Evolutionary conservation across 2,329 filamentous ascomycete species (phyloP).

Genomic region (Trichoderma sp.): DNA sequence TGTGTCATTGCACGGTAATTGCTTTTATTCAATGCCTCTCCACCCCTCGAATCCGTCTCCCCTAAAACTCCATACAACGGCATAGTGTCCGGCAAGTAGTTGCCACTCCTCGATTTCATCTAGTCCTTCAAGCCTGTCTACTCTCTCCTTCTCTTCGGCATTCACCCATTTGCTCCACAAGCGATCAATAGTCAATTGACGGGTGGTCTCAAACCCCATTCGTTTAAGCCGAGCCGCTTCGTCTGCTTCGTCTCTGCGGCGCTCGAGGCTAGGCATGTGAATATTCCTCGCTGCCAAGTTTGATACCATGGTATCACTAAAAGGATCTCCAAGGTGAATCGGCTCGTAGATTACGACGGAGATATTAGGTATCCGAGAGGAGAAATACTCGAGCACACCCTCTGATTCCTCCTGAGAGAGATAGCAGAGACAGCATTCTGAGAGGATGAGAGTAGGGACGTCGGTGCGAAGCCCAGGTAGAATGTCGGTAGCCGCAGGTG

Average conservation of each 20-base stretch:
- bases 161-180: slow-evolving; percentile 77
- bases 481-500: slow-evolving; percentile 13
- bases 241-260: slow-evolving; percentile 64
- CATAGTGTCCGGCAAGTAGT: slow-evolving; percentile 82
- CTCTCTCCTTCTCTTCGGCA: slow-evolving; percentile 69
- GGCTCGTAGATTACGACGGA: slow-evolving; percentile 83
- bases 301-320: slow-evolving; percentile 87
- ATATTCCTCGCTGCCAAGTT: slow-evolving; percentile 84
- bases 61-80: slow-evolving; percentile 84
- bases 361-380: slow-evolving; percentile 47
- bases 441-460: slow-evolving; percentile 80
- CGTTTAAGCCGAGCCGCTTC: slow-evolving; percentile 66
- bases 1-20: not conserved
- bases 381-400: slow-evolving; percentile 64
- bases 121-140: slow-evolving; percentile 78
- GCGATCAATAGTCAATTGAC: slow-evolving; percentile 46
- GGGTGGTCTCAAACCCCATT: slow-evolving; percentile 59
- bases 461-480: slow-evolving; percentile 48
- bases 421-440: slow-evolving; percentile 95
- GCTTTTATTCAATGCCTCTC: slow-evolving; percentile 19
- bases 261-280: slow-evolving; percentile 75
- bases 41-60: slow-evolving; percentile 25
- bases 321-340: slow-evolving; percentile 77
- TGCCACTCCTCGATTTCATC: slow-evolving; percentile 97
- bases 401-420: slow-evolving; percentile 65